Evolutionary conservation across 2,329 filamentous ascomycete species (phyloP), one percentile per base, ranked within the genome.

Genomic region (Colletotrichum navitas): DNA sequence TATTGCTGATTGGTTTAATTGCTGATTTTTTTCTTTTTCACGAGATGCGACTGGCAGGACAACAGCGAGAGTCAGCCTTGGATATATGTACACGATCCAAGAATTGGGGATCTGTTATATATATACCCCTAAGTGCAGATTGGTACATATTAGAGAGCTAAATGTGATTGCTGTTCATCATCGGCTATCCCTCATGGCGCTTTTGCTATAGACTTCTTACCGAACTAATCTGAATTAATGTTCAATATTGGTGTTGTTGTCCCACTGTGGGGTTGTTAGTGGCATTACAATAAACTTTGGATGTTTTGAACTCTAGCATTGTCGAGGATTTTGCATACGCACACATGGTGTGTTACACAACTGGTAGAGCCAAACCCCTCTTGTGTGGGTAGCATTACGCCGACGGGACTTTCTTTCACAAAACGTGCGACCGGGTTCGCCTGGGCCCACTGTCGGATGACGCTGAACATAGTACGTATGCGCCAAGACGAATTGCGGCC

Each of bases 401-500:
- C n/a, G n/a, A n/a, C n/a, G n/a, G n/a, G 43, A 2, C 43, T 45
- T 43, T 43, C 16, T 43, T 6, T 43, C 18, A 43, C 7, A 43
- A 14, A 43, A 21, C 18, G 41, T 43, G 11, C 36, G 43, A 47
- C 5, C 41, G 36, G 26, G 43, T 34, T 54, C 43, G 32, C 34
- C 16, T 26, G 16, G 1, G 32, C 43, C 66, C 54, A 59, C 62
- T 32, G 34, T 39, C 24, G 21, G 18, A 32, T 58, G 60, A 49
- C 60, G 66, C 51, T 52, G 52, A n/a, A 29, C 43, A n/a, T n/a
- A n/a, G n/a, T n/a, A n/a, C 62, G 21, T 66, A 52, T 45, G 54
- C 54, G 66, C 66, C 62, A 66, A 69, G 66, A 59, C 18, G 21
- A 55, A 58, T 43, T 41, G 11, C 26, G 39, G 49, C n/a, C 60